Evolutionary conservation across 306 rosid genomes (phyloP), one percentile per base, ranked within the genome.

Genomic region (Casuarina equisetifolia): DNA sequence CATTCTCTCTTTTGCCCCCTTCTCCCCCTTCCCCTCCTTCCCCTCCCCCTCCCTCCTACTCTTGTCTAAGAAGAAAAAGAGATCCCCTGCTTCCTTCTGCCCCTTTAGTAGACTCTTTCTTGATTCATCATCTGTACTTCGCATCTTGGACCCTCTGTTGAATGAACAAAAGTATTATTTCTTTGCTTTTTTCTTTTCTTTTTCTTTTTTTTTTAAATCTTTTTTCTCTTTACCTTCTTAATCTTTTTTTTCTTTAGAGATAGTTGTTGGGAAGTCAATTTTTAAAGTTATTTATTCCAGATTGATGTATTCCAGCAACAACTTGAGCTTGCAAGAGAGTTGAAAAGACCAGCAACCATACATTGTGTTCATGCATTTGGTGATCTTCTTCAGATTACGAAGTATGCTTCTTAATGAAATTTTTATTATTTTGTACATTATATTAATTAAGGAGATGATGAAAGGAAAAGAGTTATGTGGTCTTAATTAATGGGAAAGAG

Each of bases 331-430:
- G 97, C 97, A 5, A 87, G 84, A 79, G 84, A 81, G 66, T 88
- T 95, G 70, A 81, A 92, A 78, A 89, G 82, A 69, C 98, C 98
- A 20, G 97, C 92, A 46, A 92, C 97, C 7, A 74, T 95, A 38
- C 97, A 94, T 70, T 94, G 97, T 73, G 97, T 94, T 63, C 90
- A 88, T 39, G 98, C 98, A 82, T 94, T 86, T 55, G 97, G 92
- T 38, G 98, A 92, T 40, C 92, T 92, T 82, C 93, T 94, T 79
- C 86, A 85, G 75, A 72, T 92, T 75, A 88, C 89, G 95, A 91
- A 87, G 98, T 93, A 93, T 63, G 86, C 54, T 82, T 3, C 3
- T 8, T 17, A 67, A 45, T 79, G 52, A 74, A 48, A 45, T 25
- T 63, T 76, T 57, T 71, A 15, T 52, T 54, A n/a, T 32, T 71